Evolutionary conservation across 108 stramenopile genomes (phyloP), one percentile per base, ranked within the genome.

Genomic region (Stephanodiscus triporus): DNA sequence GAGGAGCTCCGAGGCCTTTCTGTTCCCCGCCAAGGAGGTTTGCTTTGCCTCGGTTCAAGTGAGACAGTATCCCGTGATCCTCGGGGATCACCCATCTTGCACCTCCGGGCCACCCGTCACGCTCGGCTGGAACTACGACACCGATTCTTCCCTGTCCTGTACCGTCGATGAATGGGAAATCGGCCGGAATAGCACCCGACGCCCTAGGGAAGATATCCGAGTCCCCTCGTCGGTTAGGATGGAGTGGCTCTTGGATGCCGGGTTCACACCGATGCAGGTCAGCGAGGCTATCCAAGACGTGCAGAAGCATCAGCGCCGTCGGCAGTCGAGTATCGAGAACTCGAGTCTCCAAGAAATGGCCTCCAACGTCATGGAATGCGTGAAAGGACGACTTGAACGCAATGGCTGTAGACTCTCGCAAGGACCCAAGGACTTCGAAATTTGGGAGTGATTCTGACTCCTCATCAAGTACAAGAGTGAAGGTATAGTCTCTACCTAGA

Each of bases 61-160:
- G n/a, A 72, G 88, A 24, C 73, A 83, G 54, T 86, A 71, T 55
- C 64, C 50, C 29, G 29, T 84, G 20, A 72, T 82, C 6, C 70
- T 86, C 20, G 88, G 88, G 22, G 88, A 89, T 72, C 80, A 89
- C 61, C 88, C 88, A 16, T 69, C 72, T 8, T 86, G 85, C 61
- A 62, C 74, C 13, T 71, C 78, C 59, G 88, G 88, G 13, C 56
- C 80, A 3, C 84, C 88, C 9, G 48, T 89, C 19, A 79, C 80
- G 20, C 73, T 89, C 24, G 88, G 67, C 70, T 89, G 88, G 88
- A 62, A 79, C 9, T 82, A 83, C 58, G 54, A 22, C n/a, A 80
- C 76, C 26, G n/a, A 47, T 42, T 2, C 32, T 34, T 34, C 32
- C 32, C 19, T 34, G 11, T 26, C 64, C 0, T 50, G 47, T 32